Evolutionary conservation across 2,329 filamentous ascomycete genomes (phyloP).

Genomic region (Cordyceps cateniannulata): DNA sequence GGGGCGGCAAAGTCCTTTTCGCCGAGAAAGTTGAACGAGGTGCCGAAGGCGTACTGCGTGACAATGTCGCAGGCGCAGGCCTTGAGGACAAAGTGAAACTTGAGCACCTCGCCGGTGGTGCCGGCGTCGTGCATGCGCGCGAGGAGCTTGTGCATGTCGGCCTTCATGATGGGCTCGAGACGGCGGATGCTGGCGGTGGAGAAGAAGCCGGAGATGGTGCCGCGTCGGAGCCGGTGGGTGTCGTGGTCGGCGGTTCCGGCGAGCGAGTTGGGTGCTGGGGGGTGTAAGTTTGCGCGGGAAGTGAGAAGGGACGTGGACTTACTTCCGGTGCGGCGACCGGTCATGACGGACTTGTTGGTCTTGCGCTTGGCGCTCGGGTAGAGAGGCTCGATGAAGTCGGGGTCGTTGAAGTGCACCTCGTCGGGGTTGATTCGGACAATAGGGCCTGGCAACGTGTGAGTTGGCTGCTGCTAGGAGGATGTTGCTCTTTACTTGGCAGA

Average conservation of each 20-base stretch:
- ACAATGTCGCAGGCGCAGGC: conserved; percentile 5
- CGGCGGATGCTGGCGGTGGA: conserved; percentile 2
- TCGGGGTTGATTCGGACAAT: conserved; percentile 4
- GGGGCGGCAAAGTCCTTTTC: conserved; percentile 1
- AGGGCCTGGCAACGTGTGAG: not conserved
- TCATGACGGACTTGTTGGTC: conserved; percentile 6
- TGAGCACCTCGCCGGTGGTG: not conserved
- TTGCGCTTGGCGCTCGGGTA: conserved; percentile 10
- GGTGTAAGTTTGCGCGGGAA: not conserved
- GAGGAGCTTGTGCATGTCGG: not conserved
- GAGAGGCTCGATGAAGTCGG: not conserved
- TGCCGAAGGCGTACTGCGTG: conserved; percentile 6
- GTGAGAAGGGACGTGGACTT: not conserved
- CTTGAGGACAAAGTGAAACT: conserved; percentile 3
- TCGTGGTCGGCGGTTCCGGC: conserved; percentile 1
- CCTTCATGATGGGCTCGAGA: conserved; percentile 7
- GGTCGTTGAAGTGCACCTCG: conserved; percentile 8
- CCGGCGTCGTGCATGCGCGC: conserved; percentile 1
- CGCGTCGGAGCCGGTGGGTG: not conserved
- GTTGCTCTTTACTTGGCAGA: too few species aligned
- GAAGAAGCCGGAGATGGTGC: conserved; percentile 3
- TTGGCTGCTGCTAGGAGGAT: too few species aligned
- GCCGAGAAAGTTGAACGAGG: conserved; percentile 2
- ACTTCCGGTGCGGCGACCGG: conserved; percentile 1
- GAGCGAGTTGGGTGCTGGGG: not conserved